These are phyloP conservation scores for Aureobasidium mangrovei DNA, from an alignment of 2,329 filamentous ascomycete genomes.

Conservation along the genomic window DNA sequence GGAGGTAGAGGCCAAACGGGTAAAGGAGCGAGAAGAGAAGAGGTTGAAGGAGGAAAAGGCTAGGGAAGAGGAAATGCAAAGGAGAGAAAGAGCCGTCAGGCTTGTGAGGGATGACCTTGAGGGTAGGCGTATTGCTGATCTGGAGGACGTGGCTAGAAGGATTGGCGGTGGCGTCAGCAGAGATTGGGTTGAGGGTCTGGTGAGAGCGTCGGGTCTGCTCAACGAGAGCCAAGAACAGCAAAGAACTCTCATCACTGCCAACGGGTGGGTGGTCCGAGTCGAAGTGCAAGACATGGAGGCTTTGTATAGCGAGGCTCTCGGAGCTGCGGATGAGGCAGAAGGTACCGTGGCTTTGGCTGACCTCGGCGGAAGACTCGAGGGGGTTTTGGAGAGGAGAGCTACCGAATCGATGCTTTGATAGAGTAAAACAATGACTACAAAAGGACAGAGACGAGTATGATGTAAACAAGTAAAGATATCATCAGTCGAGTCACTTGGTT, in stretches of 20 bases:
- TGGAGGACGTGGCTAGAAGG: slow-evolving; percentile 33
- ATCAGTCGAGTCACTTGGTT: no score
- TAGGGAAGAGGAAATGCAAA: slow-evolving; percentile 30
- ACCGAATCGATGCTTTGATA: no score
- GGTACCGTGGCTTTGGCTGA: not conserved
- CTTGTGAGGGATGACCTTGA: slow-evolving; percentile 26
- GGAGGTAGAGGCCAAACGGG: slow-evolving; percentile 33
- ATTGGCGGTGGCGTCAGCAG: slow-evolving; percentile 33
- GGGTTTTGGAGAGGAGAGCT: not conserved
- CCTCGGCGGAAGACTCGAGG: not conserved
- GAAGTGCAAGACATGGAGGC: slow-evolving; percentile 31
- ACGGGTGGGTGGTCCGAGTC: slow-evolving; percentile 36
- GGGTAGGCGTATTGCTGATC: slow-evolving; percentile 24
- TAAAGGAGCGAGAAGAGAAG: slow-evolving; percentile 31
- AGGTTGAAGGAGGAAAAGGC: slow-evolving; percentile 32
- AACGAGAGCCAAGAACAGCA: slow-evolving; percentile 20
- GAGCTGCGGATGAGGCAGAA: not conserved
- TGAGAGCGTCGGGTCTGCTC: slow-evolving; percentile 33
- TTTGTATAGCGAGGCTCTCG: slow-evolving; percentile 29
- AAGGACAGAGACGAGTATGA: no score
- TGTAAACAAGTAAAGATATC: no score
- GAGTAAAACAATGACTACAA: no score
- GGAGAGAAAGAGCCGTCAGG: slow-evolving; percentile 25
- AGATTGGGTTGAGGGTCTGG: slow-evolving; percentile 36
- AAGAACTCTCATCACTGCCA: slow-evolving; percentile 35